Base-by-base conservation (phyloP, 169 alveolate genomes). In the Plasmodium ovale region DNA sequence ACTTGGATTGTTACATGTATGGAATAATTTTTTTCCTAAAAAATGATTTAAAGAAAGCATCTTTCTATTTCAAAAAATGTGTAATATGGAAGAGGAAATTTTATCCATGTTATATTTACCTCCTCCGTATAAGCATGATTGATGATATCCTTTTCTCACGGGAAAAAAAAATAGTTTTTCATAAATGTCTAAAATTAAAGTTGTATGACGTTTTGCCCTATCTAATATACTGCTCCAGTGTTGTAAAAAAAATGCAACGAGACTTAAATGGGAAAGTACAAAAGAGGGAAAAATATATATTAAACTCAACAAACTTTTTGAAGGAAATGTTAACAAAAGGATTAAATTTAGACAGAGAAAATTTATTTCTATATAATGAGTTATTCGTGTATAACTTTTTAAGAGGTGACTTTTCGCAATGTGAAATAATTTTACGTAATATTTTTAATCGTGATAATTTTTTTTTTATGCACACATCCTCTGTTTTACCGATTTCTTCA, bases 331-430 rank as follows among this genome's bases (percentile, higher is more conserved):
- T 74, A 23, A 42, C 31, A 19, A 60, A 60, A 74, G 88, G 67
- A 39, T 23, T 53, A 47, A n/a, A 74, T 42, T 31, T 74, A 25
- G 88, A 74, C 33, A 23, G 44, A 16, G 65, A 74, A 25, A 58
- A 74, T 21, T 16, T 64, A 42, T 74, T 74, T 60, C n/a, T 74
- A 51, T 60, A 62, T 67, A 74, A 74, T 37, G 88, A 74, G 51
- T 60, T 59, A 39, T 74, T 74, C 44, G 67, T 74, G 12, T 74
- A 58, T 74, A 25, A 59, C 44, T 74, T 74, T 53, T 59, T 74
- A 74, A 47, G 60, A 59, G 60, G 21, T 14, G 62, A 60, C 42
- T 74, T 25, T 60, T 12, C 21, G 25, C 88, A 74, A 31, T 74
- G 88, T 64, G 54, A 74, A 62, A n/a, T 44, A 2, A 51, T 42